phyloP scores from a whole-genome alignment of 2,329 filamentous ascomycete genomes.

The Neonectria punicea region DNA sequence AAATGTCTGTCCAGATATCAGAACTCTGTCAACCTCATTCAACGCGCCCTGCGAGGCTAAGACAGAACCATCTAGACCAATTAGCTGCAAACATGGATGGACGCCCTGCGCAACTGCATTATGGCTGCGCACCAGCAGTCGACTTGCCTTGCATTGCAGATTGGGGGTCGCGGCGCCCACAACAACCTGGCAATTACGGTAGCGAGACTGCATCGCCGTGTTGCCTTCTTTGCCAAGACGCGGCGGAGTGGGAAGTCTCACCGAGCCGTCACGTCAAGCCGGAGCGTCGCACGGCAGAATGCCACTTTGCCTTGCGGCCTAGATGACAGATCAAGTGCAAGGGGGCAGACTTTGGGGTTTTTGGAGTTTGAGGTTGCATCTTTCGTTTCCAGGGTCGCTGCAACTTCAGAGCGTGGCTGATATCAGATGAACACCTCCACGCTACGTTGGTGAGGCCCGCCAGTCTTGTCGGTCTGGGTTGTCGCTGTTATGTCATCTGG shows the following conservation, averaged over 20 bases:
- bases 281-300: neutral
- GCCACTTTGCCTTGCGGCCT: neutral
- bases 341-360: neutral
- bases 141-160: constrained; percentile 3
- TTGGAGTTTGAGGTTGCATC: neutral
- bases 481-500: neutral
- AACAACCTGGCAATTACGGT: neutral
- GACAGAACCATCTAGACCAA: neutral
- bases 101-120: neutral
- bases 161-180: neutral
- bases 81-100: constrained; percentile 14
- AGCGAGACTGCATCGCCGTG: neutral
- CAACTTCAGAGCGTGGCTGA: neutral
- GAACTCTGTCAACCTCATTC: neutral
- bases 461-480: neutral
- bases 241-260: neutral
- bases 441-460: neutral
- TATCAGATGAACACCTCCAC: neutral
- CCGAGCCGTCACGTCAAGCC: neutral
- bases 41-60: neutral
- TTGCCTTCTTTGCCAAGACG: neutral
- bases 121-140: neutral
- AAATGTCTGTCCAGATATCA: neutral
- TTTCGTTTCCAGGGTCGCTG: neutral
- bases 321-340: neutral